Conservation (phyloP, 371 early-diverging fungal species). For the Mortierella sp. region DNA sequence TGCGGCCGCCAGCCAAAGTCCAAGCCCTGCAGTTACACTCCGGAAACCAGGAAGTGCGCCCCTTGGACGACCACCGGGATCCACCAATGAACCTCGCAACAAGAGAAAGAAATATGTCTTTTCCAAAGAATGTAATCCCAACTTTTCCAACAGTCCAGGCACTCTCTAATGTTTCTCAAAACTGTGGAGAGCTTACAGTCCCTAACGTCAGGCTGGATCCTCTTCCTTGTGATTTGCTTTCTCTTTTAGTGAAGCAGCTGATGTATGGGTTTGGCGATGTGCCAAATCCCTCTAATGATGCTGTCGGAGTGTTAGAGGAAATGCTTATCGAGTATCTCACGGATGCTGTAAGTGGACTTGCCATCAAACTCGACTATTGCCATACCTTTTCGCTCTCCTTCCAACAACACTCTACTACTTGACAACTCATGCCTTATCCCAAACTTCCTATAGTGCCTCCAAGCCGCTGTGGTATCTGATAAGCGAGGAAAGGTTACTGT, state of each 20-base stretch:
- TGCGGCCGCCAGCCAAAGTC: too few relatives aligned
- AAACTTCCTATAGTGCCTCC: slow-evolving; percentile 67
- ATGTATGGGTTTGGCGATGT: slow-evolving; percentile 99
- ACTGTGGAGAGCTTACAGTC: not conserved
- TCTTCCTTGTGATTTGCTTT: slow-evolving; percentile 1
- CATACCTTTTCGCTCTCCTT: slow-evolving; percentile 6
- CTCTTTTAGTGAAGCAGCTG: slow-evolving; percentile 75
- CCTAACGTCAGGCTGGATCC: not conserved
- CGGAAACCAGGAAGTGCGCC: slow-evolving; percentile 17
- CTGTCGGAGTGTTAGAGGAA: slow-evolving; percentile 94
- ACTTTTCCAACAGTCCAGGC: not conserved
- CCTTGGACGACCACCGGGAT: slow-evolving; percentile 47
- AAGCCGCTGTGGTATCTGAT: slow-evolving; percentile 74
- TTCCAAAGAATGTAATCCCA: slow-evolving; percentile 43
- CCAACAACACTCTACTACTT: not conserved
- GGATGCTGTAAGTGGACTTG: slow-evolving; percentile 72
- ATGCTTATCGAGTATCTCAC: slow-evolving; percentile 92
- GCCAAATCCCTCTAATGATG: slow-evolving; percentile 90
- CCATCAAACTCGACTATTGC: too few relatives aligned
- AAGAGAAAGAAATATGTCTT: slow-evolving; percentile 50
- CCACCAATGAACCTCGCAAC: slow-evolving; percentile 51
- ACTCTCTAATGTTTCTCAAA: too few relatives aligned
- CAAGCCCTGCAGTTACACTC: too few relatives aligned
- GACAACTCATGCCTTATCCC: not conserved
- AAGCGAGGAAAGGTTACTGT: slow-evolving; percentile 85